phyloP scores from a whole-genome alignment of 1,284 basidiomycete species.

The Ustilago hordei region DNA sequence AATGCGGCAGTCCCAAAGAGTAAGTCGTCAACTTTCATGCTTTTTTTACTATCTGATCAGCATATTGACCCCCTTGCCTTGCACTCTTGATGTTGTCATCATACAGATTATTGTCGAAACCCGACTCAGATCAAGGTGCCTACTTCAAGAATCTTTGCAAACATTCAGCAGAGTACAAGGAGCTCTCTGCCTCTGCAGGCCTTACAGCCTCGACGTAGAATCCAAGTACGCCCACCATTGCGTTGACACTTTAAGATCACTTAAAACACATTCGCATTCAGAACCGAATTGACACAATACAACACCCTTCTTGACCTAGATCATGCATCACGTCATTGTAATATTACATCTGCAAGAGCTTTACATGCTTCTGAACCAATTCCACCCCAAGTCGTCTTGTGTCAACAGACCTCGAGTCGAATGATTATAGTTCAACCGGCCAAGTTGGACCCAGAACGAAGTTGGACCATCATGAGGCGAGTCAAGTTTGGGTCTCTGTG shows the following conservation, averaged over 20 bases:
- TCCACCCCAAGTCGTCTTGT: not conserved
- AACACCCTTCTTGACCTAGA: not conserved
- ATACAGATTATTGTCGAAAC: conserved; percentile 25
- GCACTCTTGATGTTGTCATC: not conserved
- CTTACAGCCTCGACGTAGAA: not conserved
- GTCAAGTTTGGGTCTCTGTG: conserved; percentile 29
- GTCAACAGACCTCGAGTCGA: not conserved
- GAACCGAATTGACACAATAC: too few relatives aligned
- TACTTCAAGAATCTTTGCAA: conserved; percentile 39
- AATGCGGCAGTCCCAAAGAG: conserved; percentile 81
- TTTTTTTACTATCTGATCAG: not conserved
- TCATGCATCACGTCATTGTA: not conserved
- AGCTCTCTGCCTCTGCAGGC: conserved; percentile 37
- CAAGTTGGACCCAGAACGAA: conserved; percentile 24
- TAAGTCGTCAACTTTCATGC: conserved; percentile 1
- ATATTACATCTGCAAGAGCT: not conserved
- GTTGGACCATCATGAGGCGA: conserved; percentile 41
- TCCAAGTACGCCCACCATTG: not conserved
- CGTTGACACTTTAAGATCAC: not conserved
- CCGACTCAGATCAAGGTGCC: conserved; percentile 22
- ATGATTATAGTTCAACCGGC: conserved; percentile 8
- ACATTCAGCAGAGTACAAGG: conserved; percentile 37
- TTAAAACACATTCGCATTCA: not conserved
- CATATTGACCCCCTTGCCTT: not conserved
- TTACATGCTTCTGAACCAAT: not conserved